A percentile compares a stretch with the other conserved stretches of the same genome.
phyloP scores from a whole-genome alignment of 768 basidiomycete genomes.

The Leucocoprinus birnbaumii region DNA sequence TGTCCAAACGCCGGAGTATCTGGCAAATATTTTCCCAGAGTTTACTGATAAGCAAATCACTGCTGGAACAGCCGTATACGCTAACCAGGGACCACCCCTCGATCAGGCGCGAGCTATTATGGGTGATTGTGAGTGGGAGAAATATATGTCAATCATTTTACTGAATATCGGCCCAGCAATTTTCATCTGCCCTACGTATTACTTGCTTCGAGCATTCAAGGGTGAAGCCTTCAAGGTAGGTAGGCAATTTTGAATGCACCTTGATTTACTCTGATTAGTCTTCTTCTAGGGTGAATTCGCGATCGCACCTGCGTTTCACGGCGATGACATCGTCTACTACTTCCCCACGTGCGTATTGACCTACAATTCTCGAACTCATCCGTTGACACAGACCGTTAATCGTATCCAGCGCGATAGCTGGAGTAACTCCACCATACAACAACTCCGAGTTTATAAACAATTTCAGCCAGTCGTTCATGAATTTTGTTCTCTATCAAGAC shows the following conservation, averaged over 20 bases:
- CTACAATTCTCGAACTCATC: constrained; percentile 12
- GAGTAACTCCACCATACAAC: constrained; percentile 23
- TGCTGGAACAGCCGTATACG: constrained; percentile 5
- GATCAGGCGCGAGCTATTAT: constrained; percentile 8
- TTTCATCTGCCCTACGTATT: constrained; percentile 44
- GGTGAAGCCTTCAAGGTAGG: constrained; percentile 30
- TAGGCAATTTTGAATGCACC: constrained; percentile 22
- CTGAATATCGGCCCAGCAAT: constrained; percentile 28
- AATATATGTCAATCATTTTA: neutral
- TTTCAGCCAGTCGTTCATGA: constrained; percentile 35
- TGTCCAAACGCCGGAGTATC: constrained; percentile 27
- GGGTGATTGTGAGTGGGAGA: constrained; percentile 18
- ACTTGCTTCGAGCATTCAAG: constrained; percentile 27
- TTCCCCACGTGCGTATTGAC: neutral
- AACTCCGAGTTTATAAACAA: constrained; percentile 33
- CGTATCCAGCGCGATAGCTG: neutral
- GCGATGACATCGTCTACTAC: neutral
- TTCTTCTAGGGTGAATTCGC: constrained; percentile 36
- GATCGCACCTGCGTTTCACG: constrained; percentile 27
- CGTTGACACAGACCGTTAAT: neutral
- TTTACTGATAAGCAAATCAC: constrained; percentile 24
- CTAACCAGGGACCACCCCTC: constrained; percentile 3
- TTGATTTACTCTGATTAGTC: neutral
- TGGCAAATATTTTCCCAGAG: constrained; percentile 34
- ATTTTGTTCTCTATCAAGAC: constrained; percentile 29